phyloP scores from a whole-genome alignment of 2,329 filamentous ascomycete species.

The Pleurostoma richardsiae region DNA sequence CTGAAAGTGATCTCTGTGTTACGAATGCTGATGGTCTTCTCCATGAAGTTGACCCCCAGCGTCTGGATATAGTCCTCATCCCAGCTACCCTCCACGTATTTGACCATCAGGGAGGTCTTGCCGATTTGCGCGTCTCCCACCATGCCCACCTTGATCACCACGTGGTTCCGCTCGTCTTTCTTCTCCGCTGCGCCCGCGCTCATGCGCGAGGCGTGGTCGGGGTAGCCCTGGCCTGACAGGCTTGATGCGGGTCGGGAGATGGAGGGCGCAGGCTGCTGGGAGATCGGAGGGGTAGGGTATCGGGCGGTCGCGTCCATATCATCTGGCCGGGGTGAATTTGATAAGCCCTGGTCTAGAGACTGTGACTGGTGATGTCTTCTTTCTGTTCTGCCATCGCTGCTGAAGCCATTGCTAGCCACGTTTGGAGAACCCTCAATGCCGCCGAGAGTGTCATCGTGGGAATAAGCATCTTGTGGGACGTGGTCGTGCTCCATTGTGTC shows the following conservation, averaged over 20 bases:
- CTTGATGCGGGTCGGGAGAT: constrained; percentile 52
- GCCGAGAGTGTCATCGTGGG: constrained; percentile 43
- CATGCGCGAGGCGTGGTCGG: constrained; percentile 38
- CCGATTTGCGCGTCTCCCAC: constrained; percentile 98
- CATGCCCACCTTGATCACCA: constrained; percentile 99
- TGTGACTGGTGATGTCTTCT: constrained; percentile 38
- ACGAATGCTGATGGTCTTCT: constrained; percentile 98
- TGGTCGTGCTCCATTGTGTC: constrained; percentile 46
- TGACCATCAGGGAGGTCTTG: constrained; percentile 99
- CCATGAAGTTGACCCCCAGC: constrained; percentile 98
- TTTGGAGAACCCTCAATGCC: constrained; percentile 43
- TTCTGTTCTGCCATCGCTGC: constrained; percentile 17
- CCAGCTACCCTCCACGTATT: constrained; percentile 99
- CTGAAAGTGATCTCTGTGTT: constrained; percentile 99
- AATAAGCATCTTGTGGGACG: constrained; percentile 22
- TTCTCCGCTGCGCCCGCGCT: constrained; percentile 28
- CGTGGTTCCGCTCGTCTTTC: constrained; percentile 54
- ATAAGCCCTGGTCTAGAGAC: constrained; percentile 43
- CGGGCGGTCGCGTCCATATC: constrained; percentile 34
- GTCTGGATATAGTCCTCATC: constrained; percentile 99
- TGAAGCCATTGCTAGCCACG: constrained; percentile 28
- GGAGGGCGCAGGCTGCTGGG: constrained; percentile 29
- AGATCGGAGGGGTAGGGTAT: constrained; percentile 42
- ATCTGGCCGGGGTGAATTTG: constrained; percentile 25
- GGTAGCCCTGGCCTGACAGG: constrained; percentile 38